phyloP scores from a whole-genome alignment of 495 filamentous ascomycete genomes.

The Penicillium tannophilum region DNA sequence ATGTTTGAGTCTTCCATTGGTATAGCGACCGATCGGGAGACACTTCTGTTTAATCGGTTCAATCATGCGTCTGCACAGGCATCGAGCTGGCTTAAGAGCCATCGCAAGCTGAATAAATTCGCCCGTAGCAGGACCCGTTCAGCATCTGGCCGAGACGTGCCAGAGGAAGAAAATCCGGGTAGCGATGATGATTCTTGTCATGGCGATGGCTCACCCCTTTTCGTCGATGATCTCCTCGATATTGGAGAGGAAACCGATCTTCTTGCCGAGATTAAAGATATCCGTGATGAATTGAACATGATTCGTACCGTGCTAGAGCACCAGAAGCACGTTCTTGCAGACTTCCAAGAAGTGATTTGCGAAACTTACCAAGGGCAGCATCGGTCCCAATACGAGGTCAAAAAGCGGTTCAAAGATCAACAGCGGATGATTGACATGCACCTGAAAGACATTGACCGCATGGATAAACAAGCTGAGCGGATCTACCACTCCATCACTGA shows the following conservation, averaged over 20 bases:
- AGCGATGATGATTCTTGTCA: conserved; percentile 26
- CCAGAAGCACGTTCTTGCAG: conserved; percentile 56
- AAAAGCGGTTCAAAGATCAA: conserved; percentile 62
- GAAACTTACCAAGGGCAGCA: conserved; percentile 51
- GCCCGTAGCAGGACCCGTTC: conserved; percentile 23
- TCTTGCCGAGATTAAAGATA: conserved; percentile 69
- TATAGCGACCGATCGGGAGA: conserved; percentile 63
- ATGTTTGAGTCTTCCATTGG: conserved; percentile 74
- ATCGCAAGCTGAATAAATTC: conserved; percentile 52
- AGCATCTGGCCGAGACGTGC: conserved; percentile 3
- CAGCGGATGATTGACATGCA: conserved; percentile 62
- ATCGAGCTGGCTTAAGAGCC: conserved; percentile 61
- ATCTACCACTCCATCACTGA: conserved; percentile 66
- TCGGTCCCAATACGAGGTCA: conserved; percentile 52
- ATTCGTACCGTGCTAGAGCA: conserved; percentile 63
- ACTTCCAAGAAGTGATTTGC: conserved; percentile 57
- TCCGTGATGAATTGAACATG: conserved; percentile 74
- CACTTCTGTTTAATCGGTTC: conserved; percentile 64
- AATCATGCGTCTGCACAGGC: conserved; percentile 63
- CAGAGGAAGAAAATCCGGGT: conserved; percentile 9
- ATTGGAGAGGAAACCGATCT: conserved; percentile 69
- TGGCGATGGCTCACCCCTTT: conserved; percentile 46
- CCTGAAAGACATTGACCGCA: conserved; percentile 64
- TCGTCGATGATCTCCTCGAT: conserved; percentile 66
- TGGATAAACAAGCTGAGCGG: conserved; percentile 67